Evolutionary conservation across 83 land plant genomes (phyloP), one percentile per base, ranked within the genome.

Genomic region (Isoetes engelmannii): DNA sequence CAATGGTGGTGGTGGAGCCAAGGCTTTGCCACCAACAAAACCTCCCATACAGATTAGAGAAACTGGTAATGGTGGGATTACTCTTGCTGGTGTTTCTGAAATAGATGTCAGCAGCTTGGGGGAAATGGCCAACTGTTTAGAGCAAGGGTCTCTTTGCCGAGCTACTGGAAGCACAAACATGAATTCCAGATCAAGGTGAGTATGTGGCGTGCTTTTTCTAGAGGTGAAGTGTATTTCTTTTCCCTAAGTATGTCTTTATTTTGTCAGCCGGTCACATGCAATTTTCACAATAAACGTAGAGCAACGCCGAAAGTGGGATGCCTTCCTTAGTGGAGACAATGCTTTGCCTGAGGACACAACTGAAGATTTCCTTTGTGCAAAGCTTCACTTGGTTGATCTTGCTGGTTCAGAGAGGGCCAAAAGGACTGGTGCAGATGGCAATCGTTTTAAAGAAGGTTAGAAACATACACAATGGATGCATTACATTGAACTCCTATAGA

Each of bases 31-130:
- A 19, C 68, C 80, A 19, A 50, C 81, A 50, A 86, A 85, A 75
- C 88, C 80, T 43, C 91, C 99, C 4, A 95, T 95, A 45, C 99
- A 95, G 63, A 95, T 95, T 37, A 75, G 99, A 67, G 99, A 95
- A 77, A 87, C 92, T 37, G 82, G 78, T 12, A 86, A 74, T 75
- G 99, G 99, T 5, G 99, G 97, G 5, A 95, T 95, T 54, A 95
- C 85, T 47, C 88, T 95, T 70, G 87, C 97, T 71, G 97, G 97
- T 17, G 99, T 92, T 0, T 85, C 84, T 65, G 99, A 95, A 77
- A 68, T 87, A 10, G 97, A 84, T 75, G 99, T 95, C 49, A 69
- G 67, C 67, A 75, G 81, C 43, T 83, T 83, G 63, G 92, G 82
- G 42, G 99, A 95, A 64, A 95, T 95, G 97, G 92, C 95, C 21